Base-by-base conservation (phyloP, 805 yeast species). In the Debaryomyces castellii region DNA sequence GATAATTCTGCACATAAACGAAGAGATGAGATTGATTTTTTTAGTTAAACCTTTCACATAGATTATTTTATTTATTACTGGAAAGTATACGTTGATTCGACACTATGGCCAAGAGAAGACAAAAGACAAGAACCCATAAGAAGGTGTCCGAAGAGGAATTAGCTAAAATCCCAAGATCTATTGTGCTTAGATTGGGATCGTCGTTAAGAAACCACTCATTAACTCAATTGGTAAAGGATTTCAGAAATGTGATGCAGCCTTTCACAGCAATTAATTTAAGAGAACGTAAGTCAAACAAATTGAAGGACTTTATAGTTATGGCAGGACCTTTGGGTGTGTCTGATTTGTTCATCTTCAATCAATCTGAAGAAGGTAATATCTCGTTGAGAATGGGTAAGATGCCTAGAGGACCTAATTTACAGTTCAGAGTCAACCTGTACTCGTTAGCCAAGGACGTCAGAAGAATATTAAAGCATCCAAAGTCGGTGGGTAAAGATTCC, bases 281-380 rank as follows among this genome's bases (percentile, higher is more conserved):
- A 52, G 99, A 94, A 67, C 76, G 98, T 41, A 89, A 88, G 62
- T 74, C 88, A 33, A 94, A 94, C 66, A 87, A 83, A 60, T 74
- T 94, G 53, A 89, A 87, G 64, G 99, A 92, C 68, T 94, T 87
- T 57, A 80, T 91, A n/a, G 96, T 89, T n/a, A 91, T 94, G 97
- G 88, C 97, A 32, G 98, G 98, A 5, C 98, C 98, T 11, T 73
- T 94, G 37, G 96, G 96, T 22, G 96, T 94, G 18, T 78, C 92
- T 5, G 96, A 92, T 67, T 67, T 94, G 59, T 81, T 94, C 68
- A 73, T 92, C 17, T 91, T 94, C 72, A 85, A 89, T 50, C 96
- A 90, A 62, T 79, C 87, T 32, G 85, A 82, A 54, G 77, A 76
- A 35, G 97, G 97, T 6, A 83, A 82, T 45, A 84, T 94, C 4